These are phyloP conservation scores for Penicillium janthinellum DNA, from an alignment of 2,329 filamentous ascomycete species.

Conservation along the genomic window DNA sequence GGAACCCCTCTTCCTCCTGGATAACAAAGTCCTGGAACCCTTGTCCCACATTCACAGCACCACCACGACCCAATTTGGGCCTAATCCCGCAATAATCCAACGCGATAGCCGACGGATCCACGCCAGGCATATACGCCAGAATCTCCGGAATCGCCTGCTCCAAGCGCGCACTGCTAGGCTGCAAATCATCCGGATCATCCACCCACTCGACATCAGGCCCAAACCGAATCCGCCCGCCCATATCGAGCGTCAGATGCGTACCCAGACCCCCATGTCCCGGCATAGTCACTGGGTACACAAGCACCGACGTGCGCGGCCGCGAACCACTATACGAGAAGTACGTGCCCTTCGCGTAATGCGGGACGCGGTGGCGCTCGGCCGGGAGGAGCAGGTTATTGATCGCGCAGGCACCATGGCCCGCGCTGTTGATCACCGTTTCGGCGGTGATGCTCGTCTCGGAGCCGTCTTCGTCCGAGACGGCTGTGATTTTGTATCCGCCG, in stretches of 20 bases:
- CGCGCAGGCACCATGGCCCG: constrained; percentile 74
- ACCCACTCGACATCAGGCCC: constrained; percentile 97
- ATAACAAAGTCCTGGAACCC: constrained; percentile 87
- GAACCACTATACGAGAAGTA: constrained; percentile 83
- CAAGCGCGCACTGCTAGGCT: constrained; percentile 65
- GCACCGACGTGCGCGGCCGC: constrained; percentile 65
- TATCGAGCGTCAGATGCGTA: constrained; percentile 89
- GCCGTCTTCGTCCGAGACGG: constrained; percentile 45
- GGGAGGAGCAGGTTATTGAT: constrained; percentile 79
- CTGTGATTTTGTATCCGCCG: constrained; percentile 73
- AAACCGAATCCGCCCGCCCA: constrained; percentile 81
- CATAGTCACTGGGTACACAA: constrained; percentile 85
- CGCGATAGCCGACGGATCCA: constrained; percentile 66
- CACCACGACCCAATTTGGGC: constrained; percentile 73
- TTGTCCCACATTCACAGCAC: constrained; percentile 56
- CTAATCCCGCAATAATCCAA: constrained; percentile 91
- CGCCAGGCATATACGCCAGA: constrained; percentile 71
- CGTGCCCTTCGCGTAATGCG: constrained; percentile 89
- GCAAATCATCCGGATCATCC: constrained; percentile 67
- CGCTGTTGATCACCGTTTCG: constrained; percentile 80
- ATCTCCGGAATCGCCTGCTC: constrained; percentile 73
- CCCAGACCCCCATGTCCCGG: constrained; percentile 86
- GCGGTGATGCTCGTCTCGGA: constrained; percentile 62
- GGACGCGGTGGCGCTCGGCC: constrained; percentile 53
- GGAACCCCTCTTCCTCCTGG: constrained; percentile 71